These are phyloP conservation scores for Zygoascus biomembranicola DNA, from an alignment of 805 yeast species.

Conservation along the genomic window DNA sequence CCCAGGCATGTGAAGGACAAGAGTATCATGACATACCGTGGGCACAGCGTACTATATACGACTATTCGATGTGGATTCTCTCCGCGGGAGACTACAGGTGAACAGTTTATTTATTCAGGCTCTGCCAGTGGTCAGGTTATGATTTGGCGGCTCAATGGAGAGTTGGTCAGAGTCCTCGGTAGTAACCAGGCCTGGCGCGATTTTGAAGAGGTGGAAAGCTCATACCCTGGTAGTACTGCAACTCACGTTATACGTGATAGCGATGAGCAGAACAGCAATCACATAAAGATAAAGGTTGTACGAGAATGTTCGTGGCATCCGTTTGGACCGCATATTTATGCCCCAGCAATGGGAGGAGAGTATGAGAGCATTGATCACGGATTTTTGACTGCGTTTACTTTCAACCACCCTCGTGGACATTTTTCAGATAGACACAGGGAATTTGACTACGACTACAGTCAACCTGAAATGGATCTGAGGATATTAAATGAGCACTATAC, in stretches of 20 bases:
- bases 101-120: constrained; percentile 25
- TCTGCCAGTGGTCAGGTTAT: constrained; percentile 23
- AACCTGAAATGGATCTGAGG: background rate
- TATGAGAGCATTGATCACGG: background rate
- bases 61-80: constrained; percentile 26
- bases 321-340: constrained; percentile 17
- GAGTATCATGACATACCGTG: constrained; percentile 24
- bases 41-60: constrained; percentile 23
- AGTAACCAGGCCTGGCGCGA: background rate
- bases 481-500: background rate
- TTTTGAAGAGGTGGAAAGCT: background rate
- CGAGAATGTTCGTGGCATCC: constrained; percentile 26
- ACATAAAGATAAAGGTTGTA: background rate
- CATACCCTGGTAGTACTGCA: background rate
- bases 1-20: constrained; percentile 21
- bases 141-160: constrained; percentile 25
- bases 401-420: background rate
- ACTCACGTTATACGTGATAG: constrained; percentile 3
- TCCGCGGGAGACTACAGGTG: constrained; percentile 20
- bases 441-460: background rate
- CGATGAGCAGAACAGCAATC: background rate
- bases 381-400: background rate
- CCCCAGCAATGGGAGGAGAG: constrained; percentile 5
- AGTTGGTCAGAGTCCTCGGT: constrained; percentile 12
- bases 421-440: background rate